Evolutionary conservation across 768 basidiomycete genomes (phyloP).

Genomic region (Amanita polypyramis): DNA sequence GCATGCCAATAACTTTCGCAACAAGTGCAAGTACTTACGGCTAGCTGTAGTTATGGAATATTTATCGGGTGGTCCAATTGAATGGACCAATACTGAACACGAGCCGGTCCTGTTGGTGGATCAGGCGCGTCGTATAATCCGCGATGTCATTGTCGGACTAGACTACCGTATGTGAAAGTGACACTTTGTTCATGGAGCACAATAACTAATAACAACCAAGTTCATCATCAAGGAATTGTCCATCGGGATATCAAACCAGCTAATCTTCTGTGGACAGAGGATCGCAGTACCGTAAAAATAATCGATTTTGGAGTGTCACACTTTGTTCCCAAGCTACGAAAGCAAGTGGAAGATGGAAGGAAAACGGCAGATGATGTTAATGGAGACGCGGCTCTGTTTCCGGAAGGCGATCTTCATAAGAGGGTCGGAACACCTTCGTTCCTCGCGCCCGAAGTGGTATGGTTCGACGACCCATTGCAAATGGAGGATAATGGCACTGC

Average conservation of each 20-base stretch:
- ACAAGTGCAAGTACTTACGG: not conserved
- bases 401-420: constrained; percentile 26
- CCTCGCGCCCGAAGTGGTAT: constrained; percentile 34
- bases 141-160: constrained; percentile 31
- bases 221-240: constrained; percentile 47
- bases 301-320: constrained; percentile 71
- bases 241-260: constrained; percentile 90
- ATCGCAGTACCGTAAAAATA: constrained; percentile 64
- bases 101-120: constrained; percentile 23
- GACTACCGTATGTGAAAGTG: constrained; percentile 27
- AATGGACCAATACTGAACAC: constrained; percentile 23
- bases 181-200: not conserved
- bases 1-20: not conserved
- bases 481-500: constrained; percentile 11
- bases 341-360: not conserved
- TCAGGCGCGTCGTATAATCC: constrained; percentile 30
- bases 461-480: constrained; percentile 21
- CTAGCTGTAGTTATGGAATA: constrained; percentile 28
- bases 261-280: constrained; percentile 58
- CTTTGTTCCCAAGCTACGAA: constrained; percentile 5
- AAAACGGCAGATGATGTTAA: constrained; percentile 2
- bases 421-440: constrained; percentile 33
- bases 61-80: constrained; percentile 29
- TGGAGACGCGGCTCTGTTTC: constrained; percentile 24
- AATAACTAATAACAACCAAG: constrained; percentile 13